phyloP scores from a whole-genome alignment of 2,329 filamentous ascomycete genomes.

The Claviceps citrina region DNA sequence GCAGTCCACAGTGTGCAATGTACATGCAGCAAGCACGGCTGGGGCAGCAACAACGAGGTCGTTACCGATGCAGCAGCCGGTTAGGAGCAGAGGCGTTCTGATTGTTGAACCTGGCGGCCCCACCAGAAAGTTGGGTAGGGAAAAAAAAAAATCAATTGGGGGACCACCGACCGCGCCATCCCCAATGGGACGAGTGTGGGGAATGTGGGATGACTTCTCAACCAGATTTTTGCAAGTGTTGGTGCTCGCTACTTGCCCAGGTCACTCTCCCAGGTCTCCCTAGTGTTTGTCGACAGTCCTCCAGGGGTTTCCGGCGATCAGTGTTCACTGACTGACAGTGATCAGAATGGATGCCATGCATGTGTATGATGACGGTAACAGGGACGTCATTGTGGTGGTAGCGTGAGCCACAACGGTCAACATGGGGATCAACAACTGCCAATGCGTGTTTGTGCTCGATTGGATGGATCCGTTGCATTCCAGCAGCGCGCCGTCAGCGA shows the following conservation, averaged over 20 bases:
- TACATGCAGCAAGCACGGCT: not conserved
- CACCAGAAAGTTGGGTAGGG: slow-evolving; percentile 16
- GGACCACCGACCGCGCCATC: too few relatives aligned
- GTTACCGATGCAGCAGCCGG: not conserved
- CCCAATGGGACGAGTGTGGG: not conserved
- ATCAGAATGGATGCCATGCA: too few relatives aligned
- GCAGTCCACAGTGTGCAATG: not conserved
- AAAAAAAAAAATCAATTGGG: slow-evolving; percentile 19
- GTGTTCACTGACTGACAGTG: too few relatives aligned
- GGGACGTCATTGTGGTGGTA: not conserved
- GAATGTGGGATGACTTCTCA: slow-evolving; percentile 7
- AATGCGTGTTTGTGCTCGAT: not conserved
- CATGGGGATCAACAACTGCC: too few relatives aligned
- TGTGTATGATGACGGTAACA: not conserved
- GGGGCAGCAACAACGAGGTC: not conserved
- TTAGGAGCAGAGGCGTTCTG: slow-evolving; percentile 8
- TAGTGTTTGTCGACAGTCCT: too few relatives aligned
- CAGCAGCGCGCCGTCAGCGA: too few relatives aligned
- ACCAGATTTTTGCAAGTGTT: slow-evolving; percentile 10
- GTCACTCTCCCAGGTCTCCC: too few relatives aligned
- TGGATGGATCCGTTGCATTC: not conserved
- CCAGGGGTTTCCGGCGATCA: too few relatives aligned
- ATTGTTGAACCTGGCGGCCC: slow-evolving; percentile 23
- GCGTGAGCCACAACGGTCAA: too few relatives aligned
- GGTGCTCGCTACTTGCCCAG: too few relatives aligned